These are phyloP conservation scores for Pseudoperonospora humuli DNA, from an alignment of 352 stramenopile species.

Conservation along the genomic window DNA sequence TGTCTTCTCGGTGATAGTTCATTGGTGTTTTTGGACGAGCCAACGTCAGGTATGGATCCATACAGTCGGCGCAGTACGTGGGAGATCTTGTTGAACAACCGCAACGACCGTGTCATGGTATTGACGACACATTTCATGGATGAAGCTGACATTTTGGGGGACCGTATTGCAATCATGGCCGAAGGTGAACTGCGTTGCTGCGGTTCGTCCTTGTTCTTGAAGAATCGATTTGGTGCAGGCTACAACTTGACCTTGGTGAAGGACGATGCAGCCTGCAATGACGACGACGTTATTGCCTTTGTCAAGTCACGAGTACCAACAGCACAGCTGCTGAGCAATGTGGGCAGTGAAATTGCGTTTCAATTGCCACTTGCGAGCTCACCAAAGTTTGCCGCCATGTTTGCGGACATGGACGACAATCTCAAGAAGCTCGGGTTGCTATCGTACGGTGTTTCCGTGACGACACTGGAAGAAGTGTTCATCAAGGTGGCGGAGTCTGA, in stretches of 20 bases:
- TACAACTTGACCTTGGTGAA: slow-evolving; percentile 71
- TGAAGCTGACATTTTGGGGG: slow-evolving; percentile 80
- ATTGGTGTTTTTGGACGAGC: slow-evolving; percentile 86
- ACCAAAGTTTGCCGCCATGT: slow-evolving; percentile 44
- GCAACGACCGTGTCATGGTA: slow-evolving; percentile 66
- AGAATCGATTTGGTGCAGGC: slow-evolving; percentile 58
- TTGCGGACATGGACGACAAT: slow-evolving; percentile 46
- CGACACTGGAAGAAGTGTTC: slow-evolving; percentile 77
- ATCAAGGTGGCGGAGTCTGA: slow-evolving; percentile 54
- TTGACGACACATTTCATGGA: slow-evolving; percentile 95
- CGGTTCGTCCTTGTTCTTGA: slow-evolving; percentile 76
- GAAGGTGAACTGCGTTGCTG: slow-evolving; percentile 68
- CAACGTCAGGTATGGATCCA: slow-evolving; percentile 93
- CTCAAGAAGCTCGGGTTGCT: slow-evolving; percentile 31
- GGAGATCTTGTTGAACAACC: slow-evolving; percentile 63
- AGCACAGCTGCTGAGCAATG: slow-evolving; percentile 52
- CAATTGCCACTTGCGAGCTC: slow-evolving; percentile 50
- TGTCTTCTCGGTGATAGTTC: slow-evolving; percentile 84
- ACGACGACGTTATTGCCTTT: slow-evolving; percentile 29
- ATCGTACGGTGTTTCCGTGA: slow-evolving; percentile 78
- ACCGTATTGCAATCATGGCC: slow-evolving; percentile 82
- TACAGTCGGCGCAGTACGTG: slow-evolving; percentile 92
- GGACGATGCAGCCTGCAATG: slow-evolving; percentile 25
- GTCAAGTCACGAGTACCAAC: slow-evolving; percentile 25
- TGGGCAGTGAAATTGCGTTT: slow-evolving; percentile 65